These are phyloP conservation scores for Erodium chrysanthum DNA, from an alignment of 441 rosid species.

Conservation along the genomic window DNA sequence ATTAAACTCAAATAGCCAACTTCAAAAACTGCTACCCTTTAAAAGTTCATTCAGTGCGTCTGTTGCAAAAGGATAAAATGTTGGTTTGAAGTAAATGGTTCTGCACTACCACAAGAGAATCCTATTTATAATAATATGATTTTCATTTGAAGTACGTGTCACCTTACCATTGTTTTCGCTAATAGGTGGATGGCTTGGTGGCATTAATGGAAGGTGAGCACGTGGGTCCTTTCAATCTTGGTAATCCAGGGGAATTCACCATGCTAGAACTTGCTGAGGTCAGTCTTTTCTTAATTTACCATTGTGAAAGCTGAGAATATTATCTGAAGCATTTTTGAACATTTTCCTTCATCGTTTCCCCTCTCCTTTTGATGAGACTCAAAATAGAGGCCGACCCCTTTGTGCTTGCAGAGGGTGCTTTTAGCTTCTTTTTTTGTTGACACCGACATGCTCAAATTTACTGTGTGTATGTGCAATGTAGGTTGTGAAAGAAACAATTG, in stretches of 20 bases:
- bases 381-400: background rate
- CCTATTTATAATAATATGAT: background rate
- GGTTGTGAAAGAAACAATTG: conserved; percentile 87
- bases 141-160: background rate
- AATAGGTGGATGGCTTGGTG: conserved; percentile 80
- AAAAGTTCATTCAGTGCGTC: background rate
- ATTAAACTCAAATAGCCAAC: too few species aligned
- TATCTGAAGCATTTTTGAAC: background rate
- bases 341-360: background rate
- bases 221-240: conserved; percentile 48
- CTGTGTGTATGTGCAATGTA: conserved; percentile 17
- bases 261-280: conserved; percentile 98
- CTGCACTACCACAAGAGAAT: background rate
- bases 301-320: background rate
- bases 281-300: conserved; percentile 17
- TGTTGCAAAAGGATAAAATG: background rate
- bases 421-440: background rate
- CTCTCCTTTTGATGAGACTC: background rate
- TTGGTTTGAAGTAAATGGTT: too few species aligned
- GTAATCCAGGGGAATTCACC: conserved; percentile 46
- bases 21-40: too few species aligned
- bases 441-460: background rate
- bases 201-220: conserved; percentile 90
- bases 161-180: conserved; percentile 1
- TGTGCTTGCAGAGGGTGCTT: background rate